A percentile compares a stretch with the other conserved stretches of the same genome.
phyloP scores from a whole-genome alignment of 139 green algal genomes.

The Chlorella sp. region DNA sequence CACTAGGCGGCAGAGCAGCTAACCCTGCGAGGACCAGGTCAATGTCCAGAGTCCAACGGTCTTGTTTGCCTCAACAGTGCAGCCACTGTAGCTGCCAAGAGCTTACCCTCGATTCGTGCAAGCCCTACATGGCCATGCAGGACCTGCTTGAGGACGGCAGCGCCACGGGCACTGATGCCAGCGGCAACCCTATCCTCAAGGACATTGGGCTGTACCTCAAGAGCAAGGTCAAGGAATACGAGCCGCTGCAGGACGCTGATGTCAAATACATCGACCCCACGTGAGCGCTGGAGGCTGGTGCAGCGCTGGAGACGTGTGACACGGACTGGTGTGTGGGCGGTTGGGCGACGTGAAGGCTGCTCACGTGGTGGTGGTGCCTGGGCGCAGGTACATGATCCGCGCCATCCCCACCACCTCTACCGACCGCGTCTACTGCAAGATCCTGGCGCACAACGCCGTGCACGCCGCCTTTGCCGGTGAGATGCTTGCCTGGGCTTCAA shows the following conservation, averaged over 20 bases:
- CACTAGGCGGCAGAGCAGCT: too few species aligned
- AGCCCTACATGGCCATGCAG: too few species aligned
- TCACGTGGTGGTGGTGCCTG: too few species aligned
- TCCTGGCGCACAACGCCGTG: constrained; percentile 90
- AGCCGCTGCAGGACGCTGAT: constrained; percentile 20
- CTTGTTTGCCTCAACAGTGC: too few species aligned
- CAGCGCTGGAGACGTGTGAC: too few species aligned
- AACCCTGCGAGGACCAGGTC: too few species aligned
- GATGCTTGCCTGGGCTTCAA: too few species aligned
- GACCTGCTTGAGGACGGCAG: constrained; percentile 31
- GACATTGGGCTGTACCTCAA: constrained; percentile 84
- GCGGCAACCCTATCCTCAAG: constrained; percentile 80
- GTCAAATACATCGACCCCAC: constrained; percentile 32
- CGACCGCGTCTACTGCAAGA: constrained; percentile 89
- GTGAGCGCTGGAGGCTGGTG: too few species aligned
- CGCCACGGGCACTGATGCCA: constrained; percentile 59
- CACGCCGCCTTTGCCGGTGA: constrained; percentile 89
- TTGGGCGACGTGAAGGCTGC: constrained; percentile 11
- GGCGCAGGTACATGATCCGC: constrained; percentile 98
- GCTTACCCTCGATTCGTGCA: too few species aligned
- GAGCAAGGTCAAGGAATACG: constrained; percentile 65
- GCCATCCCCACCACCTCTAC: constrained; percentile 83
- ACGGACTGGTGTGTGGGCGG: too few species aligned
- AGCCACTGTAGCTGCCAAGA: too few species aligned
- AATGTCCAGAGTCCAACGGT: too few species aligned